phyloP scores from a whole-genome alignment of 805 yeast genomes.

The Blastobotrys parvus region DNA sequence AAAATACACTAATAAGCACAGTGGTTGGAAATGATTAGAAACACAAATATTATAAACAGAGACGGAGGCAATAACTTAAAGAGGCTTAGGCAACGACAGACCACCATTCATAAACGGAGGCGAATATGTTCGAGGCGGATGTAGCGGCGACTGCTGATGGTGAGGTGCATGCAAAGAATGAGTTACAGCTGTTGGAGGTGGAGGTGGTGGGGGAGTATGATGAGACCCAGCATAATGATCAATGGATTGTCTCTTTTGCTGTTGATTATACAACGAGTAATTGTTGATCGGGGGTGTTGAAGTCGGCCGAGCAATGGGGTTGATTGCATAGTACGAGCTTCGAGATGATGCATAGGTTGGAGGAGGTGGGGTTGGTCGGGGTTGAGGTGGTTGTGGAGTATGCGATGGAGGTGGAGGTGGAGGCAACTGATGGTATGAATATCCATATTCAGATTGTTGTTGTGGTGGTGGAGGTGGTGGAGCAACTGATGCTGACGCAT shows the following conservation, averaged over 20 bases:
- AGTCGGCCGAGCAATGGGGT: conserved; percentile 9
- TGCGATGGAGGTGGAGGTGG: conserved; percentile 7
- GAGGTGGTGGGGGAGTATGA: neutral
- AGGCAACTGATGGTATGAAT: conserved; percentile 3
- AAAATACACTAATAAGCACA: too few species aligned
- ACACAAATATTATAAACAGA: too few species aligned
- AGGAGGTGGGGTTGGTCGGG: conserved; percentile 5
- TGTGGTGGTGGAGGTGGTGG: conserved; percentile 4
- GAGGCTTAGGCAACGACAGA: neutral
- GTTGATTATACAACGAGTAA: conserved; percentile 1
- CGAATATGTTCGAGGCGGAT: neutral
- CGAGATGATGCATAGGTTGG: neutral
- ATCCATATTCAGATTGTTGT: neutral
- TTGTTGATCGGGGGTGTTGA: conserved; percentile 10
- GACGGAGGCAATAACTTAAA: too few species aligned
- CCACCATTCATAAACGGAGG: neutral
- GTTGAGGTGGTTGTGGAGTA: neutral
- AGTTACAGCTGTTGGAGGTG: neutral
- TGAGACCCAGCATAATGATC: neutral
- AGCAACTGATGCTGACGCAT: conserved; percentile 1
- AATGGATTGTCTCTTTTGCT: neutral
- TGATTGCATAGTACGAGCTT: neutral
- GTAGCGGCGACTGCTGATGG: neutral
- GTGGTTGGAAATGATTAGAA: too few species aligned
- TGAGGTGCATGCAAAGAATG: neutral